Base-by-base conservation (phyloP, 139 green algal genomes). In the Trebouxia sp. region DNA sequence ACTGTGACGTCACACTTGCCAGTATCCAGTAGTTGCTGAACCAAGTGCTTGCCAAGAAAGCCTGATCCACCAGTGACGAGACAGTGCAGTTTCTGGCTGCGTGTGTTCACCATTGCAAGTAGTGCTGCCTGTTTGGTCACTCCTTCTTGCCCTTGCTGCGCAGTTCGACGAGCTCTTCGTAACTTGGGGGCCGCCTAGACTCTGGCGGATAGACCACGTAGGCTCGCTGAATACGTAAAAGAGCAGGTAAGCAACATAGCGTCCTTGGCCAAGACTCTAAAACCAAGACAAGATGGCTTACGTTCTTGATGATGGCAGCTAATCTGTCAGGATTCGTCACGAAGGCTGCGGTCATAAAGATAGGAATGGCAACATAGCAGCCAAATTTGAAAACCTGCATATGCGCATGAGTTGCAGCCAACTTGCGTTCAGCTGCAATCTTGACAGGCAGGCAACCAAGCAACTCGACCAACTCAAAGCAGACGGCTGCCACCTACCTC, bases 31-130 rank as follows among this genome's bases (percentile, higher is more conserved):
- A 97, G 88, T 79, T 91, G 85, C 45, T 83, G 65, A 43, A 96
- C 93, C 7, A 98, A 79, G 82, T 96, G 92, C 42, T 88, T 84
- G 0, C 94, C 94, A 65, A 98, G 75, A 53, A 98, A 98, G 39
- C 94, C 94, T n/a, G 86, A 82, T 5, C 94, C 94, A 9, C 94
- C 94, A 0, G 92, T 96, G 35, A 97, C 92, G 26, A 97, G 80
- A 85, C 75, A 83, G 14, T 78, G 80, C 55, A 41, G 66, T 75
- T 84, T 85, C 43, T 30, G 26, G 30, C 65, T 80, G 32, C 75
- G 78, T 65, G 42, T 48, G 30, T 26, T 0, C 28, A 79, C n/a
- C 80, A 43, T 82, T 24, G 62, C 22, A 42, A 14, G 10, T 41
- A 30, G 4, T 37, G 38, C 35, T 51, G 26, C 9, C 4, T 53